These are phyloP conservation scores for Dothideomycetidae sp. DNA, from an alignment of 2,329 filamentous ascomycete species.

Conservation along the genomic window DNA sequence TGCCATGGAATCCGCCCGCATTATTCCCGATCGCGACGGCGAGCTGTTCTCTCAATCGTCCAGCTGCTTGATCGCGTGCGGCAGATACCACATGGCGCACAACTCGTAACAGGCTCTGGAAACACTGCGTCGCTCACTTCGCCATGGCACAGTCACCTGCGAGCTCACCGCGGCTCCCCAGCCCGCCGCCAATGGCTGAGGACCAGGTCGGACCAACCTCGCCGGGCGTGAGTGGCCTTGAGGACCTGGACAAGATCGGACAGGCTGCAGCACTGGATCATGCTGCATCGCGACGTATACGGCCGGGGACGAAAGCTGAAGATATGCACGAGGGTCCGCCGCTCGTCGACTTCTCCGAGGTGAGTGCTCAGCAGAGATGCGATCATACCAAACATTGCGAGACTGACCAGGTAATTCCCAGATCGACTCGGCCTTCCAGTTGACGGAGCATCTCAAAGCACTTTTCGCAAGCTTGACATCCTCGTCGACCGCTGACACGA, in stretches of 20 bases:
- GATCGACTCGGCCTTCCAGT: slow-evolving; percentile 94
- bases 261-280: slow-evolving; percentile 48
- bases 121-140: neutral
- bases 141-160: slow-evolving; percentile 35
- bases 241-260: slow-evolving; percentile 46
- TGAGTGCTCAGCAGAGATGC: slow-evolving; percentile 30
- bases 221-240: slow-evolving; percentile 48
- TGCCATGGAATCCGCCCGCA: no score
- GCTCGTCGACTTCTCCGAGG: slow-evolving; percentile 70
- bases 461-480: slow-evolving; percentile 72
- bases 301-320: slow-evolving; percentile 77
- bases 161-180: slow-evolving; percentile 83
- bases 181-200: slow-evolving; percentile 85
- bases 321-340: slow-evolving; percentile 91
- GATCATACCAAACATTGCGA: slow-evolving; percentile 8
- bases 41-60: no score
- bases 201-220: slow-evolving; percentile 78
- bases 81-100: neutral
- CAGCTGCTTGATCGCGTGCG: no score
- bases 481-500: slow-evolving; percentile 56
- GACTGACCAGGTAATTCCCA: slow-evolving; percentile 28
- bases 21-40: no score
- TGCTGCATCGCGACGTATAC: slow-evolving; percentile 69
- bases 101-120: neutral
- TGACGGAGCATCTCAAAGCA: slow-evolving; percentile 92